Percentiles rank a stretch among this genome's conserved stretches.
These are phyloP conservation scores for Onygena corvina DNA, from an alignment of 2,329 filamentous ascomycete genomes.

Conservation along the genomic window DNA sequence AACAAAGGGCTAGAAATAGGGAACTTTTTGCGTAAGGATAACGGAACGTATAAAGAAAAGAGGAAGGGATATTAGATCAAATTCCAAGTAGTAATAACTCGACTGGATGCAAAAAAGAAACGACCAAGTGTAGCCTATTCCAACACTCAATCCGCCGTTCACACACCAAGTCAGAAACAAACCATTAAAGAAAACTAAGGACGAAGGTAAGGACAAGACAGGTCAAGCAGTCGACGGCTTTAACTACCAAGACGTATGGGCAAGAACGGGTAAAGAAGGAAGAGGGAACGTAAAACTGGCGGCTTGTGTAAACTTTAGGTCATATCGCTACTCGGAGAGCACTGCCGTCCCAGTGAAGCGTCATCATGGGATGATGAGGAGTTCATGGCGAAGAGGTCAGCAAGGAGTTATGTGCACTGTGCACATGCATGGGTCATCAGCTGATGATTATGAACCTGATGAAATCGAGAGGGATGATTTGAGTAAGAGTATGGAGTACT, in stretches of 20 bases:
- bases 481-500: background rate
- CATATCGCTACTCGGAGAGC: background rate
- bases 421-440: background rate
- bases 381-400: too few species aligned
- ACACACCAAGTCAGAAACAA: background rate
- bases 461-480: background rate
- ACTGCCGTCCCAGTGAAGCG: background rate
- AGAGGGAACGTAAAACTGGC: background rate
- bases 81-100: background rate
- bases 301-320: background rate
- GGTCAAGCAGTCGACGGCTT: background rate
- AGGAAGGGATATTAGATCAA: too few species aligned
- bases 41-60: too few species aligned
- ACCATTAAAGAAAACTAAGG: constrained; percentile 5
- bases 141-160: constrained; percentile 4
- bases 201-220: background rate
- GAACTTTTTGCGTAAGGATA: too few species aligned
- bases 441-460: background rate
- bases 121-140: constrained; percentile 5
- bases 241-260: background rate
- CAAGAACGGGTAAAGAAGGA: background rate
- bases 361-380: too few species aligned
- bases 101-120: constrained; percentile 1
- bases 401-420: constrained; percentile 2
- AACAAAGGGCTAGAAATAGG: too few species aligned